Conservation (phyloP, 2,329 filamentous ascomycete species). For the Chaetomium olivaceum region DNA sequence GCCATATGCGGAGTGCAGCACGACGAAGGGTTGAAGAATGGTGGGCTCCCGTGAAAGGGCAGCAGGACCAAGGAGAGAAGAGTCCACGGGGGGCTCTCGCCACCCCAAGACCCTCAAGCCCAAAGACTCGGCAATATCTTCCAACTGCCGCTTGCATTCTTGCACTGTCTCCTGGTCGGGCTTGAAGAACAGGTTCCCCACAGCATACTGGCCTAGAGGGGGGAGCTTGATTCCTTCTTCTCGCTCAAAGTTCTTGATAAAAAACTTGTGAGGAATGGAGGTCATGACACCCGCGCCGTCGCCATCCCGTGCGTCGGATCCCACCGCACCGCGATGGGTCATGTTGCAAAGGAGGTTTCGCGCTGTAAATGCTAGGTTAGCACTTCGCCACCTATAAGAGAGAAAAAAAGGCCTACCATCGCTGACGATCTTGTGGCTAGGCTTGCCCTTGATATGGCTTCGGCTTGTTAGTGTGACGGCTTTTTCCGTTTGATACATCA, state of each 20-base stretch:
- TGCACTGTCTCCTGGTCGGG: slow-evolving; percentile 86
- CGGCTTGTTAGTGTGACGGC: slow-evolving; percentile 23
- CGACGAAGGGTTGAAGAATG: slow-evolving; percentile 94
- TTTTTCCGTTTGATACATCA: slow-evolving; percentile 1
- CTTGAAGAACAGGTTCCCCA: slow-evolving; percentile 98
- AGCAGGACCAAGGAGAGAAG: slow-evolving; percentile 86
- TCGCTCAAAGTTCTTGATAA: slow-evolving; percentile 95
- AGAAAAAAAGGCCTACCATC: slow-evolving; percentile 68
- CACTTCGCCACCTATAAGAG: neutral
- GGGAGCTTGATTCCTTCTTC: slow-evolving; percentile 88
- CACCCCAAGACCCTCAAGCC: slow-evolving; percentile 91
- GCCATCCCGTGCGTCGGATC: slow-evolving; percentile 95
- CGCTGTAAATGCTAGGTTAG: slow-evolving; percentile 51
- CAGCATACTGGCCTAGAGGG: slow-evolving; percentile 88
- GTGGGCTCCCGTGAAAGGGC: slow-evolving; percentile 91
- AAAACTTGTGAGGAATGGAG: slow-evolving; percentile 97
- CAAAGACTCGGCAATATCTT: slow-evolving; percentile 86
- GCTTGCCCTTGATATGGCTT: slow-evolving; percentile 94
- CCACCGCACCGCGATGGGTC: slow-evolving; percentile 98
- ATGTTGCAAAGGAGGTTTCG: slow-evolving; percentile 98
- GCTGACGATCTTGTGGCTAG: slow-evolving; percentile 97
- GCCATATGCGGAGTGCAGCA: slow-evolving; percentile 82
- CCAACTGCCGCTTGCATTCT: slow-evolving; percentile 88
- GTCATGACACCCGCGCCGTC: slow-evolving; percentile 99
- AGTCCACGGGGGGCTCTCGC: slow-evolving; percentile 94